phyloP scores from a whole-genome alignment of 2,329 filamentous ascomycete species.

The Hypoxylon sp. region DNA sequence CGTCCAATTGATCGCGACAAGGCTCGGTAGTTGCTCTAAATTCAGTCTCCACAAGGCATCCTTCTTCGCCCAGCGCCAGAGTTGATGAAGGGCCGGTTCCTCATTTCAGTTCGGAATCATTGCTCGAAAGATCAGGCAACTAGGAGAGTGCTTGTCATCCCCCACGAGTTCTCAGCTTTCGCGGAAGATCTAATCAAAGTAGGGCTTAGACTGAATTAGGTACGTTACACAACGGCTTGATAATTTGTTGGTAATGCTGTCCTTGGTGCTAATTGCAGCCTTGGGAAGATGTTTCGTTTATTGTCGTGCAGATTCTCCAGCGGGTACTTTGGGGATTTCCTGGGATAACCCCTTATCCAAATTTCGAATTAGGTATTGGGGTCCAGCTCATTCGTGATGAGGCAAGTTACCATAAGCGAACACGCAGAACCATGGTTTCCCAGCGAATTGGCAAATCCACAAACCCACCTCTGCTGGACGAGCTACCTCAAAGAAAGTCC shows the following conservation, averaged over 20 bases:
- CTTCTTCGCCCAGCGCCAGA: constrained; percentile 28
- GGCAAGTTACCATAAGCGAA: constrained; percentile 4
- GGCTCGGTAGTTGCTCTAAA: constrained; percentile 27
- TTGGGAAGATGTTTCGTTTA: constrained; percentile 11
- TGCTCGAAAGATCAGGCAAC: constrained; percentile 30
- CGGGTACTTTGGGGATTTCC: constrained; percentile 4
- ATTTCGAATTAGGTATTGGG: constrained; percentile 12
- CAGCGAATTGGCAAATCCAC: neutral
- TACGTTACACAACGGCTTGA: constrained; percentile 22
- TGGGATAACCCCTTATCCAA: constrained; percentile 12
- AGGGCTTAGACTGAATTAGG: constrained; percentile 5
- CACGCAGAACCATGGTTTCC: constrained; percentile 10
- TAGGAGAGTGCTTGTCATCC: constrained; percentile 22
- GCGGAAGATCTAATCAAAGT: constrained; percentile 7
- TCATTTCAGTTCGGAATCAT: constrained; percentile 28
- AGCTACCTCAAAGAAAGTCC: constrained; percentile 7
- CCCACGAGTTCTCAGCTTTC: constrained; percentile 27
- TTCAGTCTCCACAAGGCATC: constrained; percentile 26
- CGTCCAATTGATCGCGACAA: constrained; percentile 9
- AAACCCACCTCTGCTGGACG: neutral
- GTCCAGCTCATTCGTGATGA: neutral
- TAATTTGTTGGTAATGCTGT: constrained; percentile 19
- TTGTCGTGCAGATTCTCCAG: constrained; percentile 11
- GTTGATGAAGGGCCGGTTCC: constrained; percentile 11
- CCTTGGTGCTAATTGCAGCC: neutral